Conservation (phyloP, 2,329 filamentous ascomycete species). For the Coniochaeta prunicola region DNA sequence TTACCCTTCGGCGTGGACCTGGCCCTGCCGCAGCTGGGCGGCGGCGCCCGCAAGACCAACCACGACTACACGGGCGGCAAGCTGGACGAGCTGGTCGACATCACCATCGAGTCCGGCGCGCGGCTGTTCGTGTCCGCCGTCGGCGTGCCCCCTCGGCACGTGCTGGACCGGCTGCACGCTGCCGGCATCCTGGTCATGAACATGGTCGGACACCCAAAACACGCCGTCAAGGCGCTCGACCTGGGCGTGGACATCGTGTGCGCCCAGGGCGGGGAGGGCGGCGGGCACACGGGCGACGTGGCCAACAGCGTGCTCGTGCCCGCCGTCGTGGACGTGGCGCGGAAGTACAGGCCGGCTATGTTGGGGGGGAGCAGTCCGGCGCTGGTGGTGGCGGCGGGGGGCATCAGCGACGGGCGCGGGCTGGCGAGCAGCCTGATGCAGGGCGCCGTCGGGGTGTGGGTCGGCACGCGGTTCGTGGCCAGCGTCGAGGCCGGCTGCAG, state of each 20-base stretch:
- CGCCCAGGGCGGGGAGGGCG: constrained; percentile 87
- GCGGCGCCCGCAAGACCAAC: constrained; percentile 78
- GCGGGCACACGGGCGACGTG: constrained; percentile 86
- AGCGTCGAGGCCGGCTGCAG: constrained; percentile 74
- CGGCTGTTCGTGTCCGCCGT: constrained; percentile 82
- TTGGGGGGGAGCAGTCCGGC: constrained; percentile 64
- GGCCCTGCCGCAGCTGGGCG: constrained; percentile 83
- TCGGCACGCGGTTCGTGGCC: constrained; percentile 88
- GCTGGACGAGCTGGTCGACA: constrained; percentile 79
- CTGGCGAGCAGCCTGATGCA: constrained; percentile 80
- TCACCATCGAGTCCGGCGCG: constrained; percentile 78
- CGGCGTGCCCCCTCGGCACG: constrained; percentile 68
- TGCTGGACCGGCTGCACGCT: constrained; percentile 70
- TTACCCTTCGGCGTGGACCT: constrained; percentile 89
- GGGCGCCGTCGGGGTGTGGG: constrained; percentile 85
- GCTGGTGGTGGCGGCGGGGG: constrained; percentile 82
- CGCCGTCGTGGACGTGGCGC: constrained; percentile 76
- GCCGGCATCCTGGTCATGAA: constrained; percentile 88
- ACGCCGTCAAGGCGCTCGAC: constrained; percentile 81
- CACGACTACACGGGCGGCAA: constrained; percentile 92
- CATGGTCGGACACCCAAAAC: constrained; percentile 91
- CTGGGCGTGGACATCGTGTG: constrained; percentile 87
- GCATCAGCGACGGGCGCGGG: constrained; percentile 74
- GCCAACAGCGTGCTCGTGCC: constrained; percentile 83
- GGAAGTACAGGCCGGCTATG: constrained; percentile 59